These are phyloP conservation scores for Pleurotus platypus DNA, from an alignment of 768 basidiomycete species.

Conservation along the genomic window DNA sequence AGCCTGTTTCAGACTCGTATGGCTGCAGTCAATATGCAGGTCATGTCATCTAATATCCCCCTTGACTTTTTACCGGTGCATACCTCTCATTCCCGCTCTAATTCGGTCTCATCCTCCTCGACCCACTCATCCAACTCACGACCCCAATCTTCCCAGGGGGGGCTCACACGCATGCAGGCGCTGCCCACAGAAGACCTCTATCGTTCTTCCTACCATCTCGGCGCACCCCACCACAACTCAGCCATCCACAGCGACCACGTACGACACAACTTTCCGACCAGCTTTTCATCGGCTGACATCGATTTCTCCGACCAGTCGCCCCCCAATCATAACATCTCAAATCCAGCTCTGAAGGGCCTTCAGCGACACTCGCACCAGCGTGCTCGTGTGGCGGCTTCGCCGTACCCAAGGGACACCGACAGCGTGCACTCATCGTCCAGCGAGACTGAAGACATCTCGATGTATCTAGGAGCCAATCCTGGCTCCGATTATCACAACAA, in stretches of 20 bases:
- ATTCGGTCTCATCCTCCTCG: slow-evolving; percentile 74
- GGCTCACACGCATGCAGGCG: slow-evolving; percentile 48
- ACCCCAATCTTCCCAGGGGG: slow-evolving; percentile 75
- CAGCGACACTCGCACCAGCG: slow-evolving; percentile 74
- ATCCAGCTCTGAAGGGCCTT: slow-evolving; percentile 75
- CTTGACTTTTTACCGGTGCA: slow-evolving; percentile 69
- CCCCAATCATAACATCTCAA: slow-evolving; percentile 72
- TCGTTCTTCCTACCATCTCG: slow-evolving; percentile 57
- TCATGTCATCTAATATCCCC: slow-evolving; percentile 62
- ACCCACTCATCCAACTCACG: slow-evolving; percentile 71
- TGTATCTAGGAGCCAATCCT: slow-evolving; percentile 57
- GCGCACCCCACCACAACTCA: slow-evolving; percentile 34
- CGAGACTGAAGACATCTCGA: slow-evolving; percentile 84
- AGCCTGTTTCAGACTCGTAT: slow-evolving; percentile 31
- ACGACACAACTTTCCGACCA: slow-evolving; percentile 21
- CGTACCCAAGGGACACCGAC: slow-evolving; percentile 83
- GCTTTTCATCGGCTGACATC: slow-evolving; percentile 17
- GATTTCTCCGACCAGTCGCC: slow-evolving; percentile 50
- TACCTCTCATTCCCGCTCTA: slow-evolving; percentile 69
- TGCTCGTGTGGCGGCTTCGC: slow-evolving; percentile 76
- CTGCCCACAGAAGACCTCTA: slow-evolving; percentile 69
- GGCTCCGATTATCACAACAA: slow-evolving; percentile 56
- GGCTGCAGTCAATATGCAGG: slow-evolving; percentile 74
- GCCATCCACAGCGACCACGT: slow-evolving; percentile 43
- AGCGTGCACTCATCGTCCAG: slow-evolving; percentile 84